Conservation (phyloP, 2,329 filamentous ascomycete genomes). For the Juglanconis juglandina region DNA sequence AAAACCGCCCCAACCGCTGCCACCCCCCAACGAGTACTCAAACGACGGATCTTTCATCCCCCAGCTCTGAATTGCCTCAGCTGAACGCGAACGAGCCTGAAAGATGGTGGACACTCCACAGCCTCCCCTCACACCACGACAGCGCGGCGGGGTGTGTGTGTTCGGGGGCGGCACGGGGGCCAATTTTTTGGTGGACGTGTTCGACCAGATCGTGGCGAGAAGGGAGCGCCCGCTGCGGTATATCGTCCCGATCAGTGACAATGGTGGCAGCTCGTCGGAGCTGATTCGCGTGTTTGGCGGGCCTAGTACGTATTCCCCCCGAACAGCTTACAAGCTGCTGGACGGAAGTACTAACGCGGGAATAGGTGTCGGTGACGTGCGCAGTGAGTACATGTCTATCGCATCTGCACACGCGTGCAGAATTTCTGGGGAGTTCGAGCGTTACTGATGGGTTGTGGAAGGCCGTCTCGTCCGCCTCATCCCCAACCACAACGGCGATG, state of each 20-base stretch:
- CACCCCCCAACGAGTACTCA: too few relatives aligned
- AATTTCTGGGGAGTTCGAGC: not conserved
- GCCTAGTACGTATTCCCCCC: slow-evolving; percentile 57
- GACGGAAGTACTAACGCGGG: slow-evolving; percentile 3
- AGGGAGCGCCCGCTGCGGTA: slow-evolving; percentile 71
- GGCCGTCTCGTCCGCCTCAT: slow-evolving; percentile 88
- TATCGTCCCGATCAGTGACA: slow-evolving; percentile 93
- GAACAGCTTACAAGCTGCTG: not conserved
- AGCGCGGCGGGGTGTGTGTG: slow-evolving; percentile 64
- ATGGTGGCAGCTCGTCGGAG: slow-evolving; percentile 90
- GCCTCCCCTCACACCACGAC: slow-evolving; percentile 9
- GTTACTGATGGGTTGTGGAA: slow-evolving; percentile 32
- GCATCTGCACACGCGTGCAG: too few relatives aligned
- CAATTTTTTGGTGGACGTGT: slow-evolving; percentile 90
- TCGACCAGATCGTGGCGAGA: slow-evolving; percentile 62
- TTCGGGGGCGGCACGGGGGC: slow-evolving; percentile 94
- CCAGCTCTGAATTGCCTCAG: not conserved
- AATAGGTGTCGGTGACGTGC: slow-evolving; percentile 62
- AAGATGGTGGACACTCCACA: slow-evolving; percentile 8
- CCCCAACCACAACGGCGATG: slow-evolving; percentile 58
- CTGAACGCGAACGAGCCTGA: not conserved
- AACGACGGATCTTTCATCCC: too few relatives aligned
- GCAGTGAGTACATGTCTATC: slow-evolving; percentile 28
- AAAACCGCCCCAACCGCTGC: too few relatives aligned
- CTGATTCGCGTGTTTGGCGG: slow-evolving; percentile 92